Evolutionary conservation across 2,329 filamentous ascomycete genomes (phyloP).

Genomic region (Tolypocladium paradoxum): DNA sequence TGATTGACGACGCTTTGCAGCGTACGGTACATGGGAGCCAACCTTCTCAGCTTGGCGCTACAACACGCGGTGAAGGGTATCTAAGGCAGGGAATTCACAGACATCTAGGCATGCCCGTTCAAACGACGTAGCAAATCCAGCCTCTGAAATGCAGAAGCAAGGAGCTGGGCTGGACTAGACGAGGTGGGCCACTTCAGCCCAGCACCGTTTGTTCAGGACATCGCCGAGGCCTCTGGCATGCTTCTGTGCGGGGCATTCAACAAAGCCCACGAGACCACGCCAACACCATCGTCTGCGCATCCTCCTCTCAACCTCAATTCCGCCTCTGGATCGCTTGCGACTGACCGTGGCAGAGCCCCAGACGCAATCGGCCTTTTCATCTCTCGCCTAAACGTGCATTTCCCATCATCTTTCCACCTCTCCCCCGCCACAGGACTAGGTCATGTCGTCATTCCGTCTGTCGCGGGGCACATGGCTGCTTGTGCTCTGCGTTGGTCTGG

Average conservation of each 20-base stretch:
- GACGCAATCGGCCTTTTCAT: background rate
- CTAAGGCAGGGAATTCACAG: too few species aligned
- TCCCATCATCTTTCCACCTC: background rate
- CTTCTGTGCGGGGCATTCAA: background rate
- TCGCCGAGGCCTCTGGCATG: background rate
- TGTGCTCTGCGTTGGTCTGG: constrained; percentile 39
- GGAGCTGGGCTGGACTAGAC: background rate
- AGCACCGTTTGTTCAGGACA: background rate
- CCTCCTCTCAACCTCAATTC: background rate
- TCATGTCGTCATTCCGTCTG: constrained; percentile 37
- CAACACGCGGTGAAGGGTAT: background rate
- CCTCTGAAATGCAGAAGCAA: background rate
- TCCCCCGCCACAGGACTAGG: constrained; percentile 10
- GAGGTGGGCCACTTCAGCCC: background rate
- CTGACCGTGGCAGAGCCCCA: background rate
- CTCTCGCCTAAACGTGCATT: background rate
- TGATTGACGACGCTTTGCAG: background rate
- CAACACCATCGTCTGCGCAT: background rate
- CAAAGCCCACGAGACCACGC: background rate
- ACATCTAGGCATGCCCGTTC: background rate
- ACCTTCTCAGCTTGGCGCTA: too few species aligned
- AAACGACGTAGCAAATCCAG: background rate
- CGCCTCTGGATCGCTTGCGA: background rate
- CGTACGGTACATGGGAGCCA: background rate
- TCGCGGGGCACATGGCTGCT: constrained; percentile 42